A percentile compares a stretch with the other conserved stretches of the same genome.
Conservation (phyloP, 192 early-diverging fungal genomes). For the Coemansia umbellata region DNA sequence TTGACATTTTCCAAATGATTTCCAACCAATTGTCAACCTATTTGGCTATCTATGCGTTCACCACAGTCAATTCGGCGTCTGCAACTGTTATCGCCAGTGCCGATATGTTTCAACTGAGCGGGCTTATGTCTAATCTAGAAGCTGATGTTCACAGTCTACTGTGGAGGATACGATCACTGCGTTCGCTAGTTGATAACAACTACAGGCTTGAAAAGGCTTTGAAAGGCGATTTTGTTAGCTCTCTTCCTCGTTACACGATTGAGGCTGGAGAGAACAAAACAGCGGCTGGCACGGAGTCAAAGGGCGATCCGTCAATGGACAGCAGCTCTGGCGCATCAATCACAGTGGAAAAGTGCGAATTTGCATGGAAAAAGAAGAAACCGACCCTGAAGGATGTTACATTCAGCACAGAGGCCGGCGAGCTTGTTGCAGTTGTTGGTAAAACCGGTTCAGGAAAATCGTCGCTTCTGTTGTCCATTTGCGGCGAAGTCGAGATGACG, state of each 20-base stretch:
- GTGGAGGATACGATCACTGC: background rate
- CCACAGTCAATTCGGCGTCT: background rate
- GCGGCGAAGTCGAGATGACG: slow-evolving; percentile 73
- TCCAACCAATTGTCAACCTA: slow-evolving; percentile 13
- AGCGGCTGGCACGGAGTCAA: background rate
- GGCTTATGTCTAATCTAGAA: slow-evolving; percentile 6
- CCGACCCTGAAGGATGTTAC: slow-evolving; percentile 40
- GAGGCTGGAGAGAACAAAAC: background rate
- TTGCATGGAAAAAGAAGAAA: slow-evolving; percentile 17
- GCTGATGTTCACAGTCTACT: background rate
- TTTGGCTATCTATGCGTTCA: slow-evolving; percentile 10
- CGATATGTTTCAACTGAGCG: slow-evolving; percentile 23
- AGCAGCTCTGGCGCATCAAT: background rate
- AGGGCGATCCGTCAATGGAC: background rate
- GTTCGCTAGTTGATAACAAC: slow-evolving; percentile 1
- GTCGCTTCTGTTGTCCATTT: slow-evolving; percentile 74
- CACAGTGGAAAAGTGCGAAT: slow-evolving; percentile 16
- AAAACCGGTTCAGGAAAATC: slow-evolving; percentile 83
- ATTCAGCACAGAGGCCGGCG: slow-evolving; percentile 48
- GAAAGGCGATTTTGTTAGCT: slow-evolving; percentile 18
- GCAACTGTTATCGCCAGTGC: slow-evolving; percentile 10
- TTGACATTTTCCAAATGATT: slow-evolving; percentile 5
- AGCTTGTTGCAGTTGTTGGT: slow-evolving; percentile 78
- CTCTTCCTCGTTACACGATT: background rate
- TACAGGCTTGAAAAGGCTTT: slow-evolving; percentile 13